A percentile compares a stretch with the other conserved stretches of the same genome.
phyloP scores from a whole-genome alignment of 208 protist genomes.

The Wallacemonas rigidus region DNA sequence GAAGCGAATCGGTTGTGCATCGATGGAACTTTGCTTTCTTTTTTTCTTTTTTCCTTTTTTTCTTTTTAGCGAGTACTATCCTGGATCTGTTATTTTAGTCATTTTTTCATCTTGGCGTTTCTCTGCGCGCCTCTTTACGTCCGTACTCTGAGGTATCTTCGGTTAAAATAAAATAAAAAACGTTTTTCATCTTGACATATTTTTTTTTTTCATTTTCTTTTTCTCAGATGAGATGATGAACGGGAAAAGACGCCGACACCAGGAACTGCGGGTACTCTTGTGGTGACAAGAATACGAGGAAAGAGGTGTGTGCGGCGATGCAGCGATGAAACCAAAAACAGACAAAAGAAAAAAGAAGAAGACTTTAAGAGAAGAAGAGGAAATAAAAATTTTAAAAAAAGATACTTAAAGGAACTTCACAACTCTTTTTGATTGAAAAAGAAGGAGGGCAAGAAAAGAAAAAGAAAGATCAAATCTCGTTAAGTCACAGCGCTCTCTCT shows the following conservation, averaged over 20 bases:
- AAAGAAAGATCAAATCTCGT: slow-evolving; percentile 10
- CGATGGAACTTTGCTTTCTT: background rate
- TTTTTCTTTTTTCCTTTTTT: background rate
- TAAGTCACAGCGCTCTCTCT: slow-evolving; percentile 1
- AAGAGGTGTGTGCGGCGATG: background rate
- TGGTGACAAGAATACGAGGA: background rate
- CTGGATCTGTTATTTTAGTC: background rate
- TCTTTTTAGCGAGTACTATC: background rate
- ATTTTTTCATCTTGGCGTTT: no score
- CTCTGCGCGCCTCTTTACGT: no score
- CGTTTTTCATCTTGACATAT: no score
- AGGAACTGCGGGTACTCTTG: no score
- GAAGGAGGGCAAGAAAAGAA: slow-evolving; percentile 2
- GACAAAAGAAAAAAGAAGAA: slow-evolving; percentile 1
- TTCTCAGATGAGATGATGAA: no score
- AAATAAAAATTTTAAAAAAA: background rate
- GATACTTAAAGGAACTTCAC: background rate
- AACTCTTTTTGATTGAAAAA: background rate
- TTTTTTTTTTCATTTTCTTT: no score
- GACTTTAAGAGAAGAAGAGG: background rate
- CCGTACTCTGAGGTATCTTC: background rate
- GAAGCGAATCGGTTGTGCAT: no score
- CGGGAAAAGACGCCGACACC: no score
- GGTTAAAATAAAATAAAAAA: background rate
- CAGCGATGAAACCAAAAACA: background rate